These are phyloP conservation scores for Ganoderma sinense DNA, from an alignment of 1,284 basidiomycete species.

Conservation along the genomic window DNA sequence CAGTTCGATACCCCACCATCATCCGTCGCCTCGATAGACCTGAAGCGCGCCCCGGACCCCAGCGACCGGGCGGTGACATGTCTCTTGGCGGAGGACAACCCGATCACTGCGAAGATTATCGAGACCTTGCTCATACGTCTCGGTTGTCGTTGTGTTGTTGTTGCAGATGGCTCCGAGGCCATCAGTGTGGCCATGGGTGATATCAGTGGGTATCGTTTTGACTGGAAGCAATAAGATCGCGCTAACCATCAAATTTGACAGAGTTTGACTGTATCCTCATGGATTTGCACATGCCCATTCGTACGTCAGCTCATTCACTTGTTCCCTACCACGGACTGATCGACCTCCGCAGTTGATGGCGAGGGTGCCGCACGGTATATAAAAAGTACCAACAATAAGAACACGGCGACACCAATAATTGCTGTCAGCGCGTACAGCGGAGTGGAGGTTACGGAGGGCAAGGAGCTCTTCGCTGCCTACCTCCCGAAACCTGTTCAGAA, in stretches of 20 bases:
- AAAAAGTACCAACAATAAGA: slow-evolving; percentile 94
- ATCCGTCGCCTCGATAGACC: slow-evolving; percentile 79
- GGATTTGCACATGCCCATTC: slow-evolving; percentile 90
- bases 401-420: slow-evolving; percentile 89
- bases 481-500: slow-evolving; percentile 91
- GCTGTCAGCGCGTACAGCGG: slow-evolving; percentile 88
- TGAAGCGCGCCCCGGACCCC: slow-evolving; percentile 74
- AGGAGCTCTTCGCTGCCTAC: slow-evolving; percentile 86
- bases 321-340: slow-evolving; percentile 26
- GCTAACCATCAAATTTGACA: slow-evolving; percentile 39
- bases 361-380: slow-evolving; percentile 94
- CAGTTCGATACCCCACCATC: slow-evolving; percentile 77
- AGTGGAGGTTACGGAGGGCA: slow-evolving; percentile 68
- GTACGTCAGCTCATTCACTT: slow-evolving; percentile 55
- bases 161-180: slow-evolving; percentile 95
- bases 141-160: slow-evolving; percentile 93
- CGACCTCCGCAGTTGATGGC: slow-evolving; percentile 72
- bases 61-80: slow-evolving; percentile 87
- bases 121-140: slow-evolving; percentile 92
- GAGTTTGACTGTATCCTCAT: slow-evolving; percentile 91
- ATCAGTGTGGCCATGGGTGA: slow-evolving; percentile 97
- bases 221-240: slow-evolving; percentile 23
- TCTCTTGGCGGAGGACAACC: slow-evolving; percentile 96
- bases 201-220: slow-evolving; percentile 73
- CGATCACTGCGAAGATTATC: slow-evolving; percentile 95